Evolutionary conservation across 1,139 yeast species (phyloP), one percentile per base, ranked within the genome.

Genomic region (Candida anutae): DNA sequence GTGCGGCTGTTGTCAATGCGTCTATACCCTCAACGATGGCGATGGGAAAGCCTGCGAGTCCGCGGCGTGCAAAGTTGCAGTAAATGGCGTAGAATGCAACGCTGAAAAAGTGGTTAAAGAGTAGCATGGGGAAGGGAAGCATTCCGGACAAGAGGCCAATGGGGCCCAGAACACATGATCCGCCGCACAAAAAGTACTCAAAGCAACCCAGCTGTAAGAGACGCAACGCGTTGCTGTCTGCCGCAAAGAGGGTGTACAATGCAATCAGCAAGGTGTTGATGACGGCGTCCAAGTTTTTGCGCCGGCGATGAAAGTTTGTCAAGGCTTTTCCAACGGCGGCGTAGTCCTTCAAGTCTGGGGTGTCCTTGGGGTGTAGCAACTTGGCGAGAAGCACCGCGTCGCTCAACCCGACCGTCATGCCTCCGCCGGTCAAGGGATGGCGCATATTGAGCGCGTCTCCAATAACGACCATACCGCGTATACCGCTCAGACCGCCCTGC

Each of bases 381-480:
- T 66, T 68, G 15, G 82, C 70, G 42, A 82, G 59, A 34, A 81
- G 52, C 12, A 69, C 85, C 5, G 88, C 90, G 50, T 90, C 99
- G 48, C 77, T 82, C 36, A 93, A 64, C 1, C 96, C 97, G 24
- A 90, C 98, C 8, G 97, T 88, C 99, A 90, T 90, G 35, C 99
- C 99, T 34, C 98, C 98, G 25, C 99, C 99, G 1, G 98, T 90
- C 38, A 90, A 69, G 13, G 99, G 99, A 53, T 90, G 99, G 50
- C 99, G 74, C 96, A 90, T 90, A 53, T 90, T 90, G 46, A 88
- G 68, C 2, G 98, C 85, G 51, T 90, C 99, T 23, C 99, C 99
- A 26, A 90, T 53, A 43, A 90, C 68, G 24, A 90, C 64, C 30
- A 87, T 60, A n/a, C 99, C 99, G 11, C 76, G 76, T 30, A 87